These are phyloP conservation scores for Capsicum pubescens DNA, from an alignment of 257 asterid species.

Conservation along the genomic window DNA sequence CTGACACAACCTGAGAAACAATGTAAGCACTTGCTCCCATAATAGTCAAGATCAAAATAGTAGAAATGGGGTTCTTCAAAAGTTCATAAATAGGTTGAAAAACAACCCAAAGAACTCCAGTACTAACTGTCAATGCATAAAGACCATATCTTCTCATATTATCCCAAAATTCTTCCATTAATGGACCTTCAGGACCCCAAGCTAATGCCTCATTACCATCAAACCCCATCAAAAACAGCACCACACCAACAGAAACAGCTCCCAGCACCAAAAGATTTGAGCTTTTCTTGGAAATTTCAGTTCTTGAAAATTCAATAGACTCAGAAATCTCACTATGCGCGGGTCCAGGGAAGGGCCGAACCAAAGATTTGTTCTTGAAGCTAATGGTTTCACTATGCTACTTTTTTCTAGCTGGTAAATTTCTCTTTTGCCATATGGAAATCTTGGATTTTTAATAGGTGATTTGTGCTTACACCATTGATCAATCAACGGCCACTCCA, in stretches of 20 bases:
- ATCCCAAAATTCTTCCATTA: conserved; percentile 97
- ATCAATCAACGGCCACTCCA: too few relatives aligned
- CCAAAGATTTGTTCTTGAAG: not conserved
- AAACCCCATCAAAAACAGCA: conserved; percentile 63
- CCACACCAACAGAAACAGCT: conserved; percentile 58
- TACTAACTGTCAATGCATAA: conserved; percentile 85
- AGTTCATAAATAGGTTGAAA: conserved; percentile 74
- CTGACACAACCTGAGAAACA: conserved; percentile 79
- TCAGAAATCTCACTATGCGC: too few relatives aligned
- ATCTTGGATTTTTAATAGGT: conserved; percentile 24
- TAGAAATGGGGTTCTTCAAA: conserved; percentile 83
- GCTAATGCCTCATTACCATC: conserved; percentile 78
- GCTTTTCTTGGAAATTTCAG: not conserved
- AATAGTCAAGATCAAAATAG: conserved; percentile 58
- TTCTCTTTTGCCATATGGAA: not conserved
- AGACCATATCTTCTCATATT: conserved; percentile 92
- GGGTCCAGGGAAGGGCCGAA: too few relatives aligned
- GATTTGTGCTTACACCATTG: conserved; percentile 36
- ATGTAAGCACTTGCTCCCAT: conserved; percentile 67
- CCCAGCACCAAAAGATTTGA: conserved; percentile 57
- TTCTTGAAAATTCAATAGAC: not conserved
- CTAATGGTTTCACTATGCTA: conserved; percentile 13
- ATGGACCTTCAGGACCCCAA: conserved; percentile 88
- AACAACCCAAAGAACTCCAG: conserved; percentile 69
- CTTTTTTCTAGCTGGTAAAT: not conserved